A percentile compares a stretch with the other conserved stretches of the same genome.
Evolutionary conservation across 2,329 filamentous ascomycete species (phyloP).

Genomic region (Fusarium drepaniforme): DNA sequence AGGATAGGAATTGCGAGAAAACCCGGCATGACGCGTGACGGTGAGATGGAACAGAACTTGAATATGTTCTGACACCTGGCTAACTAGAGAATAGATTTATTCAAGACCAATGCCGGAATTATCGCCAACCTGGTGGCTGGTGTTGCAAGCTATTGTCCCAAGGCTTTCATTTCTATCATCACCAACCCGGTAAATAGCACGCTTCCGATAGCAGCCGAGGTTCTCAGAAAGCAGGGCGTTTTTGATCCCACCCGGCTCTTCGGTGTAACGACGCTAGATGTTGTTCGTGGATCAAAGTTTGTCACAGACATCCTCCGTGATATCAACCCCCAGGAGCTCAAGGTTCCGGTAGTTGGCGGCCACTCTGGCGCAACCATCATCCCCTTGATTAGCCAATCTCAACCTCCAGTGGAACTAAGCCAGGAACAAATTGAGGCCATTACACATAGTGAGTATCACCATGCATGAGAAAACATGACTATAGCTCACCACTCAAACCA

Average conservation of each 20-base stretch:
- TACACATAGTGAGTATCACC: constrained; percentile 60
- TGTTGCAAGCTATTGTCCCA: constrained; percentile 75
- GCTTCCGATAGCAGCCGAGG: constrained; percentile 81
- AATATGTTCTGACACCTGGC: not conserved
- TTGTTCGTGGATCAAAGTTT: constrained; percentile 82
- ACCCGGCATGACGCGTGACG: constrained; percentile 84
- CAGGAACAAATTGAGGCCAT: constrained; percentile 62
- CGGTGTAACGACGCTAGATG: constrained; percentile 84
- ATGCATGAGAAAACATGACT: not conserved
- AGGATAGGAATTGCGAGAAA: constrained; percentile 77
- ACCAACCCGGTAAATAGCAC: constrained; percentile 87
- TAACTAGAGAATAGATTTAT: constrained; percentile 47
- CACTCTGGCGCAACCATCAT: constrained; percentile 85
- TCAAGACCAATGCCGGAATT: constrained; percentile 88
- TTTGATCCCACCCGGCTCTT: constrained; percentile 86
- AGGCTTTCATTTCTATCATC: constrained; percentile 82
- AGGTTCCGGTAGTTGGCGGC: constrained; percentile 80
- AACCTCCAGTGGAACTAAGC: constrained; percentile 73
- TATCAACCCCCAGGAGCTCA: constrained; percentile 73
- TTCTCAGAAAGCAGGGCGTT: constrained; percentile 79
- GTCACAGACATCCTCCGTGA: constrained; percentile 66
- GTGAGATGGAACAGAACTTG: not conserved
- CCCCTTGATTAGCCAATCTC: constrained; percentile 78
- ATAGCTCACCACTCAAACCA: too few relatives aligned
- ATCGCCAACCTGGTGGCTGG: constrained; percentile 83